A percentile compares a stretch with the other conserved stretches of the same genome.
Conservation (phyloP, 305 asterid genomes). For the Rubia tinctorum region DNA sequence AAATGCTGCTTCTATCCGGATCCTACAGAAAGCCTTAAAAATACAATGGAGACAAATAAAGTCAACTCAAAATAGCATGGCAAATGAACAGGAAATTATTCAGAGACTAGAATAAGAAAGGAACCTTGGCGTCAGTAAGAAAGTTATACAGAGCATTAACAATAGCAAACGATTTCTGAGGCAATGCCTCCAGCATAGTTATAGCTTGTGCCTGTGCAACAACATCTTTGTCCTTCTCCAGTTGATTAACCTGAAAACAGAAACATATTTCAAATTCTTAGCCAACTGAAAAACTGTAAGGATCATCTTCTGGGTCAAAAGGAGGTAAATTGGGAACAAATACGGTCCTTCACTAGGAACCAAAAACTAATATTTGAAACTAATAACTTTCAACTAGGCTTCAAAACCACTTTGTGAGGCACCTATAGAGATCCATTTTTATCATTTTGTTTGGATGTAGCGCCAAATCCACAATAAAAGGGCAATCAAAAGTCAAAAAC, state of each 20-base stretch:
- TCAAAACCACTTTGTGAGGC: background rate
- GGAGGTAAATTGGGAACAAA: background rate
- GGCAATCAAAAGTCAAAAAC: background rate
- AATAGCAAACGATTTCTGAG: constrained; percentile 78
- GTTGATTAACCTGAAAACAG: constrained; percentile 73
- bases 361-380: background rate
- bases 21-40: constrained; percentile 93
- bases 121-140: constrained; percentile 90
- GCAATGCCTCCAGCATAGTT: constrained; percentile 72
- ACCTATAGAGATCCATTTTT: background rate
- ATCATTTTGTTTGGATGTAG: background rate
- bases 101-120: constrained; percentile 19
- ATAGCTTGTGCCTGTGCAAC: constrained; percentile 98
- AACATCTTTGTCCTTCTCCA: constrained; percentile 98
- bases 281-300: background rate
- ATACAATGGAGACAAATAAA: constrained; percentile 24
- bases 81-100: background rate
- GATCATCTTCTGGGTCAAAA: background rate
- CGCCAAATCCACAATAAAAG: background rate
- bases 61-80: constrained; percentile 13
- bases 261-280: background rate
- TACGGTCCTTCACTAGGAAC: background rate
- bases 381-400: background rate
- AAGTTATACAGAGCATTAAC: constrained; percentile 79
- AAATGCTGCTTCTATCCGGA: constrained; percentile 91